phyloP scores from a whole-genome alignment of 1,139 yeast genomes.

The Nakaseomyces kungkrabaensis region DNA sequence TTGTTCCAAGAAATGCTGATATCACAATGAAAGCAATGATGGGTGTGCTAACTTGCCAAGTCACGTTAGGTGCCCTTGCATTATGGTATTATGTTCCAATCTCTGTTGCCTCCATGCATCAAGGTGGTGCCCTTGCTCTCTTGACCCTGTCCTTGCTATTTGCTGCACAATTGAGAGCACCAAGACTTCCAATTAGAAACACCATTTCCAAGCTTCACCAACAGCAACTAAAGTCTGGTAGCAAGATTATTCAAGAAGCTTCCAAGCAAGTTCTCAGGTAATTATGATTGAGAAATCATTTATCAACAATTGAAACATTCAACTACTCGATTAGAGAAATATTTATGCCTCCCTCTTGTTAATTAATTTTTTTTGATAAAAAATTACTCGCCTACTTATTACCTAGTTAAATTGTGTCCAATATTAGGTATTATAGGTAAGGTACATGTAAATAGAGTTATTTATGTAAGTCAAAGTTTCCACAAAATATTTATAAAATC shows the following conservation, averaged over 20 bases:
- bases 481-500: neutral
- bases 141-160: conserved; percentile 69
- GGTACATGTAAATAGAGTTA: neutral
- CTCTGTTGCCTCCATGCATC: conserved; percentile 89
- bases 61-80: conserved; percentile 75
- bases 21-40: conserved; percentile 55
- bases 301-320: too few species aligned
- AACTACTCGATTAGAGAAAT: neutral
- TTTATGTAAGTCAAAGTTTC: neutral
- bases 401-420: neutral
- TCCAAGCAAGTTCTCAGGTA: conserved; percentile 28
- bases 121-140: conserved; percentile 91
- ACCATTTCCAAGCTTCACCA: conserved; percentile 28
- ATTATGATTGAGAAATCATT: neutral
- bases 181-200: conserved; percentile 40
- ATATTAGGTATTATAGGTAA: neutral
- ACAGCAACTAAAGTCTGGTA: conserved; percentile 24
- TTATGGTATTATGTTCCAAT: conserved; percentile 84
- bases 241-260: conserved; percentile 31
- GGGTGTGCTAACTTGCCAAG: conserved; percentile 80
- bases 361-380: neutral
- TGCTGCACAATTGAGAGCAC: conserved; percentile 59
- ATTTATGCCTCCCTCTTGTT: neutral
- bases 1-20: conserved; percentile 55
- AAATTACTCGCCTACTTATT: neutral